Evolutionary conservation across 495 filamentous ascomycete species (phyloP).

Genomic region (Trichocladium antarcticum): DNA sequence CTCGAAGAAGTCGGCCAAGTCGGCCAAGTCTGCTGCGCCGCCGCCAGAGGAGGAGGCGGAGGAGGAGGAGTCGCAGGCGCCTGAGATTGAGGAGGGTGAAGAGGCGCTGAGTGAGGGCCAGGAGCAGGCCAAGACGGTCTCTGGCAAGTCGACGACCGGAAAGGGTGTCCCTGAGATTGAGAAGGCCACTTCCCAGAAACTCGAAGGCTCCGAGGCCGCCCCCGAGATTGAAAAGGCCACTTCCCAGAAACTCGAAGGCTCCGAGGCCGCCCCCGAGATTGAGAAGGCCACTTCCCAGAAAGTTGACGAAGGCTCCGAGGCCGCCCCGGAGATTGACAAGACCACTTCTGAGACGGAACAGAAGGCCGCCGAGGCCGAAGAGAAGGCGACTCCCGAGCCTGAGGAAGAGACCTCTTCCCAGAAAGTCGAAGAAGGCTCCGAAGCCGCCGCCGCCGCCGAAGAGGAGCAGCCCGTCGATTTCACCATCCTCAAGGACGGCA

Average conservation of each 20-base stretch:
- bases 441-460: not conserved
- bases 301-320: not conserved
- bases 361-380: slow-evolving; percentile 1
- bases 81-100: not conserved
- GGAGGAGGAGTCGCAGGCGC: too few relatives aligned
- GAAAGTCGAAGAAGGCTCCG: not conserved
- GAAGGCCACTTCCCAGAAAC: too few relatives aligned
- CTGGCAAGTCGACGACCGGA: not conserved
- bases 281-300: too few relatives aligned
- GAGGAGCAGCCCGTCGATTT: slow-evolving; percentile 38
- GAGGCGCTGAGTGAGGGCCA: not conserved
- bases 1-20: not conserved
- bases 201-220: too few relatives aligned
- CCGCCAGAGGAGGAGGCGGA: not conserved
- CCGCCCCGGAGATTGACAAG: not conserved
- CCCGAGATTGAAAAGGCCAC: too few relatives aligned
- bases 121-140: not conserved
- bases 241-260: too few relatives aligned
- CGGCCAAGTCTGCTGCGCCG: not conserved
- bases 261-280: too few relatives aligned
- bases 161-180: not conserved
- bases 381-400: not conserved
- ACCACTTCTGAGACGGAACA: not conserved
- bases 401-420: not conserved
- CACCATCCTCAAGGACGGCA: slow-evolving; percentile 52